Evolutionary conservation across 805 yeast genomes (phyloP), one percentile per base, ranked within the genome.

Genomic region (Candida takata): DNA sequence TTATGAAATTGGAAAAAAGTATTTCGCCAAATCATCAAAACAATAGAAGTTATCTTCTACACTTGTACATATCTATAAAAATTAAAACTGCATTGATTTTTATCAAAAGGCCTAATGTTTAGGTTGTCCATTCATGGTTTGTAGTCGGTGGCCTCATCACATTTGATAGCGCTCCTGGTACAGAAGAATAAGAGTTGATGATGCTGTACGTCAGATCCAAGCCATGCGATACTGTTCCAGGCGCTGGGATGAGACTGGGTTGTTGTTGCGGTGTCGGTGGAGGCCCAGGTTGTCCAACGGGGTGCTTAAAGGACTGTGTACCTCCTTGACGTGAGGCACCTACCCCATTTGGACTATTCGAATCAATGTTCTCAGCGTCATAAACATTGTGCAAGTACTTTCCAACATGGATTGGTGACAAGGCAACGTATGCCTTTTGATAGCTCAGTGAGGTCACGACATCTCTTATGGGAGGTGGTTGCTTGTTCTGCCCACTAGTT

Each of bases 1-100:
- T 27, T 92, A 92, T 56, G 98, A 92, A 57, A 65, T 88, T 29
- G 83, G 94, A 19, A 92, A 92, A 58, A 74, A 74, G 38, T 54
- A 77, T 25, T 72, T 73, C 41, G 39, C 51, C 7, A 29, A 37
- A 12, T 8, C 36, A 7, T 20, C 23, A 20, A 24, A n/a, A 12
- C 9, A 13, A 26, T 26, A 26, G 15, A 26, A 26, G 28, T 14
- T 18, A 13, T 14, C n/a, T 14, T n/a, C 16, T 29, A 29, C 24
- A 21, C 26, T 14, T 20, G 26, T 14, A 21, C 13, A 30, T 30
- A 30, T 19, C 17, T n/a, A n/a, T n/a, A n/a, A n/a, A n/a, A n/a
- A n/a, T 20, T 20, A 20, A 7, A 20, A 20, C 23, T 20, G 23
- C 23, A 20, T 20, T 20, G 10, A 8, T 20, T n/a, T n/a, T n/a